Conservation (phyloP, 78 protist genomes). For the Guillardia theta region DNA sequence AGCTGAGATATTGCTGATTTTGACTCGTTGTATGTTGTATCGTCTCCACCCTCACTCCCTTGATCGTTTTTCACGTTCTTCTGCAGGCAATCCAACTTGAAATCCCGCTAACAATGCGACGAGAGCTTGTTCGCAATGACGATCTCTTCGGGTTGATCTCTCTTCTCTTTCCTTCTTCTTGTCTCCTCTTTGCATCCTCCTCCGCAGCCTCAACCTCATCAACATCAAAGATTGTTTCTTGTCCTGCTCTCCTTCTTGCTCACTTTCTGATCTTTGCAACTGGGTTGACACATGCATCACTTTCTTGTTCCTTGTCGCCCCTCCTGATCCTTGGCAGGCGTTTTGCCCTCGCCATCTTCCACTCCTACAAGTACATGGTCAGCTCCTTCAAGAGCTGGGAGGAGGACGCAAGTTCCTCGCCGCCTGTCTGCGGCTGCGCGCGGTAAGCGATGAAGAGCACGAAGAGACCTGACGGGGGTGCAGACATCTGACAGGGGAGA, state of each 20-base stretch:
- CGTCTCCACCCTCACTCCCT: too few relatives aligned
- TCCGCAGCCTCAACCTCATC: too few relatives aligned
- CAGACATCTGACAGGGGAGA: background rate
- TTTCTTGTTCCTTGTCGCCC: background rate
- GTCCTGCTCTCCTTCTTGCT: background rate
- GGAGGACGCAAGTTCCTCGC: background rate
- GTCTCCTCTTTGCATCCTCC: background rate
- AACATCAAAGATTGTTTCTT: background rate
- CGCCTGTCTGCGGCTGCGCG: background rate
- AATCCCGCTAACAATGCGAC: background rate
- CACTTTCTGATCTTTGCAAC: background rate
- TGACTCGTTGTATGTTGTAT: too few relatives aligned
- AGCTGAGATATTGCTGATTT: too few relatives aligned
- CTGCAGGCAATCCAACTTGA: background rate
- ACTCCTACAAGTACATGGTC: slow-evolving; percentile 7
- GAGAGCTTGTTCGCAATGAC: slow-evolving; percentile 12
- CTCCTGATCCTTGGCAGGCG: background rate
- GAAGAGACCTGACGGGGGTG: background rate
- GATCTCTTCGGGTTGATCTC: background rate
- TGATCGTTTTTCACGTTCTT: too few relatives aligned
- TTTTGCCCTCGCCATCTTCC: background rate
- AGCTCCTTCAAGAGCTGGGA: background rate
- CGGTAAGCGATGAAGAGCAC: background rate
- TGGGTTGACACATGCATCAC: background rate
- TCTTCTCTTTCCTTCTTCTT: background rate